Conservation (phyloP, 345 rosid genomes). For the Balakata baccata region DNA sequence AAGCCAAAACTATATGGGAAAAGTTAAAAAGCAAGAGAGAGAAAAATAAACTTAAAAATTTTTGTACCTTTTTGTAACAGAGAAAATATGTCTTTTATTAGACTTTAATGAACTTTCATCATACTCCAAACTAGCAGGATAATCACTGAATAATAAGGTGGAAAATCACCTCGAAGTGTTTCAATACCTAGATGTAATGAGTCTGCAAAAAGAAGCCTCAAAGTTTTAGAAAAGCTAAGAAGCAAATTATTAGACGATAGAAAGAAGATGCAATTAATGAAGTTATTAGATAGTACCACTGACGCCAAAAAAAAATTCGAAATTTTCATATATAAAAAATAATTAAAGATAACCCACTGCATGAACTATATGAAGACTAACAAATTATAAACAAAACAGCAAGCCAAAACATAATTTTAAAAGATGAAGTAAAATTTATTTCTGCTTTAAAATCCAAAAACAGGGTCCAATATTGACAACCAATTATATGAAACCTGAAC, state of each 20-base stretch:
- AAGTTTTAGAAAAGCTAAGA: background rate
- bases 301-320: background rate
- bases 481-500: too few species aligned
- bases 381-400: too few species aligned
- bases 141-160: background rate
- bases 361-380: too few species aligned
- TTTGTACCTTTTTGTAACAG: conserved; percentile 1
- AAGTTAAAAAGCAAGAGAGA: too few species aligned
- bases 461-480: too few species aligned
- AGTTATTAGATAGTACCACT: background rate
- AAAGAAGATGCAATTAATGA: background rate
- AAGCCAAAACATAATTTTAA: too few species aligned
- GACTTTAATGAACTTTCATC: background rate
- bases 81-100: conserved; percentile 5
- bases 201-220: background rate
- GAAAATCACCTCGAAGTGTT: background rate
- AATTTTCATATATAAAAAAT: background rate
- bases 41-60: too few species aligned
- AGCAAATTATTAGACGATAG: background rate
- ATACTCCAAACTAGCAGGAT: conserved; percentile 6
- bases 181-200: background rate
- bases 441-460: too few species aligned
- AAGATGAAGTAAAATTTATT: too few species aligned
- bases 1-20: background rate
- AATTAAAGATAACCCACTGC: too few species aligned